phyloP scores from a whole-genome alignment of 1,284 basidiomycete genomes.

The Pyrrhoderma lamaoense region DNA sequence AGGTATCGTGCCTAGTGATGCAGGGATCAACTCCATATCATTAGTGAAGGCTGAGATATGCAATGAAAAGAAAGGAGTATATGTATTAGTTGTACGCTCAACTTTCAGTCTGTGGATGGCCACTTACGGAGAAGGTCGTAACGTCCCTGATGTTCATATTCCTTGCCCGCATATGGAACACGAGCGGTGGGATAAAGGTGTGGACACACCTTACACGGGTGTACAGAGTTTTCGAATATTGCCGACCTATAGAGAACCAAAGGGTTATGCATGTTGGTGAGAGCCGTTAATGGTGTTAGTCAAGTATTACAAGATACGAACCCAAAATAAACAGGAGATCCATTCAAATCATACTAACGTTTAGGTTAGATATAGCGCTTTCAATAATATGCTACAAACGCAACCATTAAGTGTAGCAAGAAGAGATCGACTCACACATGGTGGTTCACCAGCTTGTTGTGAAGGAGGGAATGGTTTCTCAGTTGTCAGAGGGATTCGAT shows the following conservation, averaged over 20 bases:
- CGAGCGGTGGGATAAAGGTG: conserved; percentile 39
- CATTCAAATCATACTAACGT: conserved; percentile 38
- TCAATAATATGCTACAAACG: too few species aligned
- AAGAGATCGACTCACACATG: too few species aligned
- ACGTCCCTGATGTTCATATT: conserved; percentile 50
- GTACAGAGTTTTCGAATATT: conserved; percentile 55
- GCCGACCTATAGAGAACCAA: too few species aligned
- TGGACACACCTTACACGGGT: conserved; percentile 72
- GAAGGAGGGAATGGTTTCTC: too few species aligned
- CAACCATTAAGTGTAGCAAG: too few species aligned
- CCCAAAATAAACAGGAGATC: conserved; percentile 60
- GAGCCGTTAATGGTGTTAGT: too few species aligned
- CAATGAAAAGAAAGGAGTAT: not conserved
- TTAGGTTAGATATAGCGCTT: too few species aligned
- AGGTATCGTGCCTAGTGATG: conserved; percentile 54
- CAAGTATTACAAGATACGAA: conserved; percentile 35
- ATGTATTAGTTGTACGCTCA: too few species aligned
- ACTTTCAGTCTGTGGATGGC: too few species aligned
- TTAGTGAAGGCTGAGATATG: conserved; percentile 39
- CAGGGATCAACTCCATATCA: conserved; percentile 63
- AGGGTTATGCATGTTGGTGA: too few species aligned
- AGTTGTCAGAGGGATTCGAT: too few species aligned
- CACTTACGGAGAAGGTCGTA: conserved; percentile 28
- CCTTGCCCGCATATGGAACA: conserved; percentile 58
- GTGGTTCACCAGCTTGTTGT: too few species aligned